Evolutionary conservation across 768 basidiomycete genomes (phyloP).

Genomic region (Strobilomyces confusus): DNA sequence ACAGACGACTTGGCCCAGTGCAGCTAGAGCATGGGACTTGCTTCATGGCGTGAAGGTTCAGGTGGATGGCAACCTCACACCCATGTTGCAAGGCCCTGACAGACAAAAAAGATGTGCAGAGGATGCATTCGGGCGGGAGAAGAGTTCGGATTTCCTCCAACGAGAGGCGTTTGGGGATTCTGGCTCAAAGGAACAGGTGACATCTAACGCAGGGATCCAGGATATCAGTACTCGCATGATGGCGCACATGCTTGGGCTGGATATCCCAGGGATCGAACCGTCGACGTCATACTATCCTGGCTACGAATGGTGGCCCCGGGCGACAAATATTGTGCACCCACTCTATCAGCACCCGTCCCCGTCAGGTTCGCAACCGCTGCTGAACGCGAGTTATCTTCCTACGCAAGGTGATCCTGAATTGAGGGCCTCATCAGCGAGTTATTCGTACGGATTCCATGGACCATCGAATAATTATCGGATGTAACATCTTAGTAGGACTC

Average conservation of each 20-base stretch:
- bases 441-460: conserved; percentile 20
- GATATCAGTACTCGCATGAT: conserved; percentile 62
- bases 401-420: conserved; percentile 17
- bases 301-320: conserved; percentile 65
- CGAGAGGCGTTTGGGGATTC: conserved; percentile 36
- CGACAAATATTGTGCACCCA: conserved; percentile 12
- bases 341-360: conserved; percentile 16
- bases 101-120: conserved; percentile 57
- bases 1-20: conserved; percentile 69
- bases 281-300: conserved; percentile 53
- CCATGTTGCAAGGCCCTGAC: conserved; percentile 37
- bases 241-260: conserved; percentile 69
- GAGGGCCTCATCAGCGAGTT: conserved; percentile 14
- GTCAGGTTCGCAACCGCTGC: conserved; percentile 5
- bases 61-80: conserved; percentile 37
- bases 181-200: conserved; percentile 23
- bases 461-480: conserved; percentile 20
- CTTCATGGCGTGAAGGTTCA: conserved; percentile 64
- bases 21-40: conserved; percentile 60
- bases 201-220: conserved; percentile 44
- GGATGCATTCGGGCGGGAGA: conserved; percentile 60
- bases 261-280: conserved; percentile 53
- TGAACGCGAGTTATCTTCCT: conserved; percentile 17
- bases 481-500: conserved; percentile 5
- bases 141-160: conserved; percentile 41